A percentile compares a stretch with the other conserved stretches of the same genome.
phyloP scores from a whole-genome alignment of 768 basidiomycete genomes.

The Suillus paluster region DNA sequence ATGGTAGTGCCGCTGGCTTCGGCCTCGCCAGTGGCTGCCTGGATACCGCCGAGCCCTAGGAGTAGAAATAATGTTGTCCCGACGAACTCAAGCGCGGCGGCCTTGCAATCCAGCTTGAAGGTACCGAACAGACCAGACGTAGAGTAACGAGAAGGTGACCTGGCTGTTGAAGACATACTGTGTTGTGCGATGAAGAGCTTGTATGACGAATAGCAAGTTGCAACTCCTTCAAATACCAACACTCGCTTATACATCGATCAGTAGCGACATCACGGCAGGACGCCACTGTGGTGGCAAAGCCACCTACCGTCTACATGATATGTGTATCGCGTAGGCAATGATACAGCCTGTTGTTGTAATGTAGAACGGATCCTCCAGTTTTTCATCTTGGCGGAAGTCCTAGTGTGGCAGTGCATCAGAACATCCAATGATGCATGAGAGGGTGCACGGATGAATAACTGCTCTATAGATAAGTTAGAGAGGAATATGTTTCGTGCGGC shows the following conservation, averaged over 20 bases:
- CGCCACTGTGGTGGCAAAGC: too few relatives aligned
- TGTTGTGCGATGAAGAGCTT: neutral
- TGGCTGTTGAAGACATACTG: neutral
- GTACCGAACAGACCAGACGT: constrained; percentile 24
- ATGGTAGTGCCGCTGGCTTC: constrained; percentile 36
- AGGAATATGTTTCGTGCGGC: neutral
- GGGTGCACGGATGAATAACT: neutral
- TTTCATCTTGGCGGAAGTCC: neutral
- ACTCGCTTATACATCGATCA: neutral
- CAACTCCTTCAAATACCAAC: neutral
- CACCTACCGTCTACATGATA: too few relatives aligned
- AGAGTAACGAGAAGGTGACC: constrained; percentile 13
- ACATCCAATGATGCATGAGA: neutral
- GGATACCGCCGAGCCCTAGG: constrained; percentile 65
- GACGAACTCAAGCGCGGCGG: constrained; percentile 58
- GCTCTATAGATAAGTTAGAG: neutral
- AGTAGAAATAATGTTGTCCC: constrained; percentile 67
- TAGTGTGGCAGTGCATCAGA: neutral
- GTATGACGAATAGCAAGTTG: neutral
- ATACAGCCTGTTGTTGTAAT: neutral
- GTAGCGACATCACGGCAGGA: too few relatives aligned
- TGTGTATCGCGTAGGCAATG: too few relatives aligned
- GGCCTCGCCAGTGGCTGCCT: constrained; percentile 51
- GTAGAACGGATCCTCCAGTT: neutral
- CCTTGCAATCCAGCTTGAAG: constrained; percentile 46